phyloP scores from a whole-genome alignment of 2,329 filamentous ascomycete species.

The Cercospora sp. region DNA sequence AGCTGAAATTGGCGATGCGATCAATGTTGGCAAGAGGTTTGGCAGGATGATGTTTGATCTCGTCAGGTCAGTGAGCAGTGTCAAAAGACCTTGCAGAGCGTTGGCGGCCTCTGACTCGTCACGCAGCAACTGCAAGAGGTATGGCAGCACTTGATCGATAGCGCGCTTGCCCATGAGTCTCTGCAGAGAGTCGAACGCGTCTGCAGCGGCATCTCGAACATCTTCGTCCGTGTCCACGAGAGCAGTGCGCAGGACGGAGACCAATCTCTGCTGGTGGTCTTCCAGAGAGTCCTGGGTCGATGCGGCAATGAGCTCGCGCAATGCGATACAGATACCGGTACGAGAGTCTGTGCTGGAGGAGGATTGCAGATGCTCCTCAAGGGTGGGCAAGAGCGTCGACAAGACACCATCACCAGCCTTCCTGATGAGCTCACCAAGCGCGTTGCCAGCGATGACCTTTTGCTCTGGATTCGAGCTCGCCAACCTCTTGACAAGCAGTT shows the following conservation, averaged over 20 bases:
- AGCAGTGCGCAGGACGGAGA: constrained; percentile 89
- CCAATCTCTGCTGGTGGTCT: constrained; percentile 91
- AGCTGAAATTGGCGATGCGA: constrained; percentile 82
- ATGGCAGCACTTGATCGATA: constrained; percentile 91
- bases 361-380: constrained; percentile 85
- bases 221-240: constrained; percentile 86
- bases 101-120: constrained; percentile 86
- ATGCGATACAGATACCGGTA: constrained; percentile 94
- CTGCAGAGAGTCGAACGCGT: constrained; percentile 94
- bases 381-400: constrained; percentile 80
- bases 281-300: constrained; percentile 86
- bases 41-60: constrained; percentile 95
- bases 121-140: constrained; percentile 84
- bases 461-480: constrained; percentile 98
- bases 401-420: constrained; percentile 95
- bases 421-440: constrained; percentile 91
- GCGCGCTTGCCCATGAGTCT: constrained; percentile 91
- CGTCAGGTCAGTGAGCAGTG: constrained; percentile 87
- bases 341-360: constrained; percentile 90
- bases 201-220: constrained; percentile 91
- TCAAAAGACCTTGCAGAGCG: constrained; percentile 87
- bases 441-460: constrained; percentile 97
- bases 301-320: constrained; percentile 88
- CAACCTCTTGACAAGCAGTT: constrained; percentile 89
- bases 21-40: constrained; percentile 90